phyloP scores from a whole-genome alignment of 2,329 filamentous ascomycete species.

The Neobulgaria alba region DNA sequence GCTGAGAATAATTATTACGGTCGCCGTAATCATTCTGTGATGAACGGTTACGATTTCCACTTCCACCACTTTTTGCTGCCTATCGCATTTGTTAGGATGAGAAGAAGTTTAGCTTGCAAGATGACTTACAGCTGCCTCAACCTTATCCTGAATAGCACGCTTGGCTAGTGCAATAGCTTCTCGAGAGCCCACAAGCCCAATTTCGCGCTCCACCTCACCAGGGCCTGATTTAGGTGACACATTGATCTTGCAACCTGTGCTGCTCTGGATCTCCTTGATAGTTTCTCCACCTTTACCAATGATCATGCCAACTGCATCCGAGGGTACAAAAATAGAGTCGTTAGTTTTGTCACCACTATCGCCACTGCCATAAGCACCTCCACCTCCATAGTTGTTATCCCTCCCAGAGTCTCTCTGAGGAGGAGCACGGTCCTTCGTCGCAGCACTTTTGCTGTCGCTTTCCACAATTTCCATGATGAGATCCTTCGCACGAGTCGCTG shows the following conservation, averaged over 20 bases:
- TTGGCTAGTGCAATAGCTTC: slow-evolving; percentile 77
- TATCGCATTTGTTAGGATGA: slow-evolving; percentile 24
- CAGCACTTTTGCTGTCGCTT: slow-evolving; percentile 60
- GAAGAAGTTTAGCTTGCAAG: not conserved
- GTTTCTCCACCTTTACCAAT: slow-evolving; percentile 92
- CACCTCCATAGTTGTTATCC: slow-evolving; percentile 34
- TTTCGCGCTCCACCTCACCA: slow-evolving; percentile 73
- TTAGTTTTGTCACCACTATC: slow-evolving; percentile 69
- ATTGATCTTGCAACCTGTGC: slow-evolving; percentile 89
- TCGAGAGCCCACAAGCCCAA: slow-evolving; percentile 70
- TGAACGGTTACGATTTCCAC: slow-evolving; percentile 34
- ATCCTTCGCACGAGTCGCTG: slow-evolving; percentile 72
- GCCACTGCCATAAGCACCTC: slow-evolving; percentile 33
- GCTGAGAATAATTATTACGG: slow-evolving; percentile 34
- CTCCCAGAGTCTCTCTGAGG: slow-evolving; percentile 38
- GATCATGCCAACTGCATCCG: slow-evolving; percentile 91
- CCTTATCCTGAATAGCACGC: slow-evolving; percentile 81
- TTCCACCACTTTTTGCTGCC: slow-evolving; percentile 44
- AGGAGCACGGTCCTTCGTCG: slow-evolving; percentile 27
- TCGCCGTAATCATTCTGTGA: slow-evolving; percentile 44
- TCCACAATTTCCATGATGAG: slow-evolving; percentile 91
- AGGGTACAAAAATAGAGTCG: slow-evolving; percentile 77
- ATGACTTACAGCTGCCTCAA: slow-evolving; percentile 71
- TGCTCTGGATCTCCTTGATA: slow-evolving; percentile 86
- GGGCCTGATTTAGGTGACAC: slow-evolving; percentile 74